Evolutionary conservation across 176 grass and related monocot species (phyloP).

Genomic region (Eremochloa ophiuroides): DNA sequence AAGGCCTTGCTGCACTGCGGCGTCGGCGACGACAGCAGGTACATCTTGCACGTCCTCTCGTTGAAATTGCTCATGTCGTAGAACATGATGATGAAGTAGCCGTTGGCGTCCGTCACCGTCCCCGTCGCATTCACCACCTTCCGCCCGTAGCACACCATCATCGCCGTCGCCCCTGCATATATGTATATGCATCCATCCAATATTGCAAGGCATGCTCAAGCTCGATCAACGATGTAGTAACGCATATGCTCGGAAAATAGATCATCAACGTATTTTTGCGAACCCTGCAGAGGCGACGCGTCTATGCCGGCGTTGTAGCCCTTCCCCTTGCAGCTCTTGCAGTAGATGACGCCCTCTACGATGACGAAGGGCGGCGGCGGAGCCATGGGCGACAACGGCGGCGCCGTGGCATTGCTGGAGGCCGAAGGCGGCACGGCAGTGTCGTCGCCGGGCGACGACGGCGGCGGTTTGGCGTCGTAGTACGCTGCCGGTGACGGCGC

Average conservation of each 20-base stretch:
- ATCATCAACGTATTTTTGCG: no score
- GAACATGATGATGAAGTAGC: constrained; percentile 52
- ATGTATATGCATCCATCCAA: neutral
- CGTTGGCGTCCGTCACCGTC: constrained; percentile 40
- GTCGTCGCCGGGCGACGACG: neutral
- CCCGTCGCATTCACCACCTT: constrained; percentile 49
- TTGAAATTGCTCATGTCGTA: constrained; percentile 45
- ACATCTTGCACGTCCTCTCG: constrained; percentile 38
- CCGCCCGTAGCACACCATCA: constrained; percentile 50
- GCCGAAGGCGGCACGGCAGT: neutral
- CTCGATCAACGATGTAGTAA: no score
- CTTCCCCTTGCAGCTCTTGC: constrained; percentile 46
- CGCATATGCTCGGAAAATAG: no score
- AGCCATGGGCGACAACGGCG: neutral
- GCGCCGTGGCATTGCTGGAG: neutral
- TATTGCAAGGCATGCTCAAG: neutral
- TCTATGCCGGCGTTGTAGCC: constrained; percentile 37
- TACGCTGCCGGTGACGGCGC: neutral
- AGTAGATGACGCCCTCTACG: constrained; percentile 59
- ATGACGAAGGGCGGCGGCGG: constrained; percentile 34
- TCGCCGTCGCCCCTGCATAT: constrained; percentile 32
- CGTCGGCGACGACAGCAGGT: constrained; percentile 40
- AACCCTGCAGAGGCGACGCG: constrained; percentile 53
- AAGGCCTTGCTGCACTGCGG: constrained; percentile 35
- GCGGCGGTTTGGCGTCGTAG: neutral